phyloP scores from a whole-genome alignment of 1,139 yeast genomes.

The Saccharomyces hybrid region DNA sequence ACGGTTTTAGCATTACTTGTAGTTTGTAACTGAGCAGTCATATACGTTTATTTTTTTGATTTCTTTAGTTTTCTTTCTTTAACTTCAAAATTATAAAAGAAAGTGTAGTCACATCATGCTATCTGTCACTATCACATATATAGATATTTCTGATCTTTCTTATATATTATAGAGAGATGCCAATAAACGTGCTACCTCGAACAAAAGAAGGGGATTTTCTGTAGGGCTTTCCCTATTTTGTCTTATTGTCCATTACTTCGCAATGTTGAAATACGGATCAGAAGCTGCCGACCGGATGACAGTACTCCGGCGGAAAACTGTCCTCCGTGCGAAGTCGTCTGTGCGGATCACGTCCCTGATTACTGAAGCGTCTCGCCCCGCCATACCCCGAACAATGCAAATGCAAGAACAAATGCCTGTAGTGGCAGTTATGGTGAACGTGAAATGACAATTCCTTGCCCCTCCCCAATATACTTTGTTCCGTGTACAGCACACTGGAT shows the following conservation, averaged over 20 bases:
- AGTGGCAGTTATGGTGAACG: not conserved
- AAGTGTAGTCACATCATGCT: not conserved
- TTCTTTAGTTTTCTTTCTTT: not conserved
- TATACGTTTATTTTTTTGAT: not conserved
- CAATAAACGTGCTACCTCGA: not conserved
- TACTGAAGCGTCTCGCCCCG: not conserved
- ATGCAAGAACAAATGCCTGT: not conserved
- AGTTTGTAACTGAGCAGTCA: conserved; percentile 4
- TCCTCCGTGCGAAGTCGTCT: not conserved
- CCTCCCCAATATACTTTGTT: not conserved
- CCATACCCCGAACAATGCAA: not conserved
- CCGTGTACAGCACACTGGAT: not conserved
- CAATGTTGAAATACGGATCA: not conserved
- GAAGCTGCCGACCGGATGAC: not conserved
- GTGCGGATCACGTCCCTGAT: not conserved
- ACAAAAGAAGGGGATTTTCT: not conserved
- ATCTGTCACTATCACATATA: not conserved
- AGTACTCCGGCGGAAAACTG: not conserved
- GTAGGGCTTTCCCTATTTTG: not conserved
- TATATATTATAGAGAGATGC: not conserved
- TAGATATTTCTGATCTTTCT: not conserved
- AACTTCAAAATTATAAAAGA: not conserved
- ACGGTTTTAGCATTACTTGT: conserved; percentile 31
- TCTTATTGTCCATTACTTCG: not conserved
- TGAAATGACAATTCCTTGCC: not conserved